Base-by-base conservation (phyloP, 2,329 filamentous ascomycete genomes). In the Arthrobotrys megalospora region DNA sequence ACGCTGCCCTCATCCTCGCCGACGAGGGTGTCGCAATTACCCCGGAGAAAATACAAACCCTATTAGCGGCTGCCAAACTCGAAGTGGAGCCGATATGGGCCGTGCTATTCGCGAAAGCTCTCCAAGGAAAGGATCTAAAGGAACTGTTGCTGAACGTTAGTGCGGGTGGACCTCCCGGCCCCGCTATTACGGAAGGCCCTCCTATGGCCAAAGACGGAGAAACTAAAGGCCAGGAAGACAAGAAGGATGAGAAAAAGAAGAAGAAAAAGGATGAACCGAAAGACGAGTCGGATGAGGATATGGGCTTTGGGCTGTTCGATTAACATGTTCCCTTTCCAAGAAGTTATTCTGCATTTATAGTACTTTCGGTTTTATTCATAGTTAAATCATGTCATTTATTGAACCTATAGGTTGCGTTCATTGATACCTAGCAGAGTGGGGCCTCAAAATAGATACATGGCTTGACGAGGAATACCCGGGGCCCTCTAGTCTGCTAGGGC, bases 241-340 rank as follows among this genome's bases (percentile, higher is more conserved):
- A 69, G 50, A 19, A 36, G n/a, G 36, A 43, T 1, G 55, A 64
- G 48, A 55, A 28, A 19, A 63, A 34, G 58, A 53, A 34, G 48
- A 55, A 28, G 24, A 28, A 28, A 5, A 28, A 28, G 24, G 24
- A 28, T 5, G 24, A 28, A 91, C 90, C 91, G 87, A 91, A 91
- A 87, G 90, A 91, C 85, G 90, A 91, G 87, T 91, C 90, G 84
- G 90, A 92, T 88, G 90, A 92, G 85, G 90, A 92, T 86, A 92
- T 92, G 90, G 90, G 90, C 85, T 91, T 92, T 88, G 90, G 90
- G 88, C 90, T 92, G 80, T 92, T 92, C 89, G 90, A 92, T 87
- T 92, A 92, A 88, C 2, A 48, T 45, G 8, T 7, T 16, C 6
- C 14, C 84, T 84, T 82, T 34, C 16, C 11, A 36, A 36, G 5